phyloP scores from a whole-genome alignment of 2,329 filamentous ascomycete genomes.

The Cytospora mali region DNA sequence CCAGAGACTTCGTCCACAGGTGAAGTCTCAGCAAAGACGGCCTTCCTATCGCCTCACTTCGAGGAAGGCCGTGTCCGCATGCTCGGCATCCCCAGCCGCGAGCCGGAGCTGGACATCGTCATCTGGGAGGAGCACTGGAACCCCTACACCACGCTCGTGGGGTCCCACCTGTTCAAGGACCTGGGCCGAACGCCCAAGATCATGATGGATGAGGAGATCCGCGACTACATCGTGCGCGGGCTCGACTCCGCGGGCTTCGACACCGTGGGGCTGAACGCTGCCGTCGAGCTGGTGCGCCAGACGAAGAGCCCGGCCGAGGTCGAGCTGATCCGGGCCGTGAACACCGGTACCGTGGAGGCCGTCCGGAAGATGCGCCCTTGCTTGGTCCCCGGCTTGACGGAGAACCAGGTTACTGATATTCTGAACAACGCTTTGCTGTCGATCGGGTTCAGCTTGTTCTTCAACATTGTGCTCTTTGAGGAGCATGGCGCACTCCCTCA shows the following conservation, averaged over 20 bases:
- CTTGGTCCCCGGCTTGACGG: constrained; percentile 58
- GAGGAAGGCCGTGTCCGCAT: constrained; percentile 62
- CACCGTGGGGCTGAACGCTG: constrained; percentile 55
- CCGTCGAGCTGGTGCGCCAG: constrained; percentile 61
- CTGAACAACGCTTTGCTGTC: constrained; percentile 58
- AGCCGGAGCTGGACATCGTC: constrained; percentile 54
- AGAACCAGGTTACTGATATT: constrained; percentile 58
- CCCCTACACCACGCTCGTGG: constrained; percentile 57
- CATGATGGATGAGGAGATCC: constrained; percentile 68
- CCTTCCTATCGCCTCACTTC: constrained; percentile 61
- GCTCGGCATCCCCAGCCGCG: constrained; percentile 58
- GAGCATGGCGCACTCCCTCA: constrained; percentile 57
- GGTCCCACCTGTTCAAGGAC: constrained; percentile 44
- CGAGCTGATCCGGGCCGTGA: constrained; percentile 61
- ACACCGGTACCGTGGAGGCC: constrained; percentile 64
- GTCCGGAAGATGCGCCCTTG: constrained; percentile 59
- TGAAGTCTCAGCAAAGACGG: constrained; percentile 53
- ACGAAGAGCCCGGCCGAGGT: constrained; percentile 59
- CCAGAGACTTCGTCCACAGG: constrained; percentile 45
- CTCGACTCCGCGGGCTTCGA: constrained; percentile 56
- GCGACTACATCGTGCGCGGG: constrained; percentile 64
- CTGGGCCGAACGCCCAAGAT: constrained; percentile 40
- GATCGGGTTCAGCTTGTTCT: constrained; percentile 59
- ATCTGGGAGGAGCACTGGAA: constrained; percentile 68
- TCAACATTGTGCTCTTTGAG: constrained; percentile 66